Percentiles rank a stretch among this genome's conserved stretches.
These are phyloP conservation scores for Spatholobus suberectus DNA, from an alignment of 306 rosid species.

Conservation along the genomic window DNA sequence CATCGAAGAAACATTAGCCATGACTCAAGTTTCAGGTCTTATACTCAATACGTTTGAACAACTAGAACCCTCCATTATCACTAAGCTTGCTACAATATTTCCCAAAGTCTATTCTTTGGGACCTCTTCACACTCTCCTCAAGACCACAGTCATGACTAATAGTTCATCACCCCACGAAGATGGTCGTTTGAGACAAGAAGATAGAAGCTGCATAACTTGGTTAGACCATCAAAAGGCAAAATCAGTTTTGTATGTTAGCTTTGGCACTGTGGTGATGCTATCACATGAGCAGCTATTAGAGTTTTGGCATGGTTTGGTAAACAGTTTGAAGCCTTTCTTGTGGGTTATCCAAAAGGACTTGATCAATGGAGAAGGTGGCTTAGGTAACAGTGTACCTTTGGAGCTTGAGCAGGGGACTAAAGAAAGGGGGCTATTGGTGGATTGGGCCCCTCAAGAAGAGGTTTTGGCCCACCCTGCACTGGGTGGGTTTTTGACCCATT, in stretches of 20 bases:
- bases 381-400: neutral
- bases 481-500: slow-evolving; percentile 50
- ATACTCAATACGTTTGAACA: slow-evolving; percentile 35
- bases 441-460: slow-evolving; percentile 50
- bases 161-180: neutral
- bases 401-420: slow-evolving; percentile 38
- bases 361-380: neutral
- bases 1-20: slow-evolving; percentile 21
- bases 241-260: slow-evolving; percentile 35
- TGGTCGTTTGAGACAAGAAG: neutral
- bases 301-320: slow-evolving; percentile 39
- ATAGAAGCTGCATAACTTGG: slow-evolving; percentile 31
- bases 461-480: slow-evolving; percentile 44
- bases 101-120: slow-evolving; percentile 30
- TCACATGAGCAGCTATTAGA: slow-evolving; percentile 20
- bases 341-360: slow-evolving; percentile 14
- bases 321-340: slow-evolving; percentile 25
- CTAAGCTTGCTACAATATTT: slow-evolving; percentile 20
- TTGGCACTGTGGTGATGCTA: slow-evolving; percentile 7
- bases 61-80: slow-evolving; percentile 14
- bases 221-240: slow-evolving; percentile 13
- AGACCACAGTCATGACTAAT: neutral
- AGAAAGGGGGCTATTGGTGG: slow-evolving; percentile 46
- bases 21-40: slow-evolving; percentile 19
- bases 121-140: slow-evolving; percentile 15